Evolutionary conservation across 768 basidiomycete genomes (phyloP), one percentile per base, ranked within the genome.

Genomic region (Clathrus columnatus): DNA sequence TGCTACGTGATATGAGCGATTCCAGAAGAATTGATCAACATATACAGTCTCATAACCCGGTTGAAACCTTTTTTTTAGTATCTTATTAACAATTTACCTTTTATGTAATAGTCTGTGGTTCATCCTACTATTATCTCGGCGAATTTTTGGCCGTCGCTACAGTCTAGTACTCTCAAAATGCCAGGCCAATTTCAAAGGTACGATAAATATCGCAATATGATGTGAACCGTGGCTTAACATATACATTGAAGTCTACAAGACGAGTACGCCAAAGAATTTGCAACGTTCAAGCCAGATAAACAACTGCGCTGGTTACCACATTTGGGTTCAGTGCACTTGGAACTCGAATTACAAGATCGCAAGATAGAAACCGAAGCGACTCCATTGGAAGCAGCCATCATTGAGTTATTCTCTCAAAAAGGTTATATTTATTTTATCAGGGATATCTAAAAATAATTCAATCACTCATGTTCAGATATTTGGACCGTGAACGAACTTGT

Each of bases 1-100:
- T 99, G 96, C 72, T 98, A 65, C 89, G 84, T 64, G 96, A 99
- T 67, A 88, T 98, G 83, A 87, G 91, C 2, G 93, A 98, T 68
- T 96, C 95, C 41, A 85, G 83, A 63, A 80, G 91, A 29, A 87
- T 86, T 48, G 90, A 98, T 66, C 80, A 81, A n/a, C 86, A 87
- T 66, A 80, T 98, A 1, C 91, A 95, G 61, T 76, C 82, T 0
- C 83, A 88, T 64, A 76, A 76, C 49, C 57, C 72, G 48, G 91
- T 91, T 62, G 61, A 84, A 63, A 30, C 14, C 7, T 11, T 41
- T 50, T 46, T 24, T 54, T 14, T 23, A 5, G 41, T 27, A 54
- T 56, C 53, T 45, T 21, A n/a, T 44, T 47, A 23, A 16, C 41
- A 28, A 28, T 48, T 26, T 11, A 21, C 27, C 28, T 49, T 51